phyloP scores from a whole-genome alignment of 176 grass and related monocot species.

The maize (Zea mays) region DNA sequence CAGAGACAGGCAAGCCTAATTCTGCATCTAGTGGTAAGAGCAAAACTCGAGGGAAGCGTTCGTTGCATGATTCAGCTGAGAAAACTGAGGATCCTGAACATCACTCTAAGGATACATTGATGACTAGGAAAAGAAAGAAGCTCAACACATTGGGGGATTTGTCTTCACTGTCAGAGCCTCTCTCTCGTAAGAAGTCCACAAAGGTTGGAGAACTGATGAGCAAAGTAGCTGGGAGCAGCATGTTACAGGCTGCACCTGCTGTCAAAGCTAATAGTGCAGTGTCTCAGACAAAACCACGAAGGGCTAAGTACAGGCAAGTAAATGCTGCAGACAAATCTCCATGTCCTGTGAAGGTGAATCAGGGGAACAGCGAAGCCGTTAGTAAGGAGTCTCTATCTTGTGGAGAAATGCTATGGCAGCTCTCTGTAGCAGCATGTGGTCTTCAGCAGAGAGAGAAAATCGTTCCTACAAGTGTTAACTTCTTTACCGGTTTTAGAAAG shows the following conservation, averaged over 20 bases:
- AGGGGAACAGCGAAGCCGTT: constrained; percentile 36
- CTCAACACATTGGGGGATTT: constrained; percentile 65
- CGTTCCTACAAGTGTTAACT: constrained; percentile 36
- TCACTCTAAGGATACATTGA: constrained; percentile 16
- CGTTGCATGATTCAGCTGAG: constrained; percentile 24
- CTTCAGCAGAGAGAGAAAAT: constrained; percentile 49
- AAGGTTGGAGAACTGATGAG: constrained; percentile 47
- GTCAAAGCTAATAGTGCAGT: constrained; percentile 34
- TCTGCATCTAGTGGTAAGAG: constrained; percentile 34
- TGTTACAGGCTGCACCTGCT: constrained; percentile 19
- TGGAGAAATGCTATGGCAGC: constrained; percentile 67
- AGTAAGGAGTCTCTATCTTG: constrained; percentile 38
- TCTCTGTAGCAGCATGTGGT: constrained; percentile 53
- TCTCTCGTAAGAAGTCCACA: constrained; percentile 41
- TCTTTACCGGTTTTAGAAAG: constrained; percentile 59
- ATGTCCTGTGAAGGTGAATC: constrained; percentile 26
- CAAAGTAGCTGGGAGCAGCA: constrained; percentile 36
- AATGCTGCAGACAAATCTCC: constrained; percentile 22
- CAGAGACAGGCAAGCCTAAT: constrained; percentile 26
- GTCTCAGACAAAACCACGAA: constrained; percentile 33
- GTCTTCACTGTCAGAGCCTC: constrained; percentile 37
- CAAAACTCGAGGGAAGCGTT: constrained; percentile 35
- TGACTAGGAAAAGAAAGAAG: constrained; percentile 61
- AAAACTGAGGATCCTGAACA: constrained; percentile 34
- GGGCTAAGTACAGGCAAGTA: constrained; percentile 18